Evolutionary conservation across 768 basidiomycete genomes (phyloP), one percentile per base, ranked within the genome.

Genomic region (Mycena vulgaris): DNA sequence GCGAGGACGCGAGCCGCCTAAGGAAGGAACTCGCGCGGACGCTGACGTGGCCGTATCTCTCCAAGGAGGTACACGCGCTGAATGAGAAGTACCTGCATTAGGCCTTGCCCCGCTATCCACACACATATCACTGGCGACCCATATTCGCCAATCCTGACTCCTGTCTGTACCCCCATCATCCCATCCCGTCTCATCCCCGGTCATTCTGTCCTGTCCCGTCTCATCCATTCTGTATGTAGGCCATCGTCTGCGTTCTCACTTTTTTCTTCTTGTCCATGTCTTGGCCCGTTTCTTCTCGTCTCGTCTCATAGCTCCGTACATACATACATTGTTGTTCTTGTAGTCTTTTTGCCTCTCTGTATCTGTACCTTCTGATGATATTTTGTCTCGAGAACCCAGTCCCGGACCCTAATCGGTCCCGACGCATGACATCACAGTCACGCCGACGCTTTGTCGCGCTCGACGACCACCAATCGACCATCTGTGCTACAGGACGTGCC

Each of bases 21-120:
- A 85, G 83, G 74, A 84, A 81, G 73, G 93, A 91, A 78, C 82
- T 95, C 59, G 86, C 88, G 66, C 85, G 90, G 77, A 89, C 92
- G 70, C 80, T 95, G 78, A 93, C 87, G 48, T 96, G 95, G 94
- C 93, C 94, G 42, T 95, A 89, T 80, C 86, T 96, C 53, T 92
- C 94, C 63, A 90, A 89, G 78, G 94, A 96, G 83, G 93, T 96
- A 61, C 93, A 95, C 75, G 85, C 89, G 37, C 83, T 96, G 67
- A 96, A 96, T 76, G 93, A 95, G 82, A 95, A 96, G 77, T 96
- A 96, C 61, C 79, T 87, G 60, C 85, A 84, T 76, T 85, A 57
- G 53, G 28, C 45, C 23, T 2, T 23, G 28, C 0, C 58, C 9
- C 6, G 8, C 45, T 6, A n/a, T 33, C 30, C 45, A 14, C 45